A percentile compares a stretch with the other conserved stretches of the same genome.
These are phyloP conservation scores for Populus simonii DNA, from an alignment of 345 rosid genomes.

Conservation along the genomic window DNA sequence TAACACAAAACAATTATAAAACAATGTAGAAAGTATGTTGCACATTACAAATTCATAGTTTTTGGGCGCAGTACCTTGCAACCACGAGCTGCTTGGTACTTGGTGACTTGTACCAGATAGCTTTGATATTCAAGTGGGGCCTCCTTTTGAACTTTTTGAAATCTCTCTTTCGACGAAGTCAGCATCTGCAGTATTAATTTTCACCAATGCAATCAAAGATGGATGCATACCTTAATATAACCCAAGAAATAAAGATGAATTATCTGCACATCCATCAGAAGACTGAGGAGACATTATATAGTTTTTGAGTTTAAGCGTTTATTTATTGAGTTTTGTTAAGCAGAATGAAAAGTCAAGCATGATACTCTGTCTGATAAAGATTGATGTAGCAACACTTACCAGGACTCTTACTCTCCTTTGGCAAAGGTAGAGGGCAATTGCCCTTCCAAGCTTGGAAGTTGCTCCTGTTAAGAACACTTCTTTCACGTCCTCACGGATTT, in stretches of 20 bases:
- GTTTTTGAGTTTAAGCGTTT: too few species aligned
- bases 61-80: conserved; percentile 61
- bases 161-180: conserved; percentile 77
- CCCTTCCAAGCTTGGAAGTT: conserved; percentile 98
- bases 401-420: conserved; percentile 72
- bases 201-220: not conserved
- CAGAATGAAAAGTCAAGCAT: too few species aligned
- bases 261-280: too few species aligned
- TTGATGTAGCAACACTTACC: conserved; percentile 39
- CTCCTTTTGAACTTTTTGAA: conserved; percentile 79
- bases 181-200: conserved; percentile 57
- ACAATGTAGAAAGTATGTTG: too few species aligned
- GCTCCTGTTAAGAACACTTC: conserved; percentile 95
- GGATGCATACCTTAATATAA: not conserved
- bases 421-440: conserved; percentile 92
- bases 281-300: too few species aligned
- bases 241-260: not conserved
- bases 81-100: conserved; percentile 78
- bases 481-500: conserved; percentile 60
- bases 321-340: too few species aligned
- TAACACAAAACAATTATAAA: too few species aligned
- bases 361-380: not conserved
- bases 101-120: conserved; percentile 88
- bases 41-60: not conserved
- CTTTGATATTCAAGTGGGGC: conserved; percentile 74